Evolutionary conservation across 2,329 filamentous ascomycete species (phyloP).

Genomic region (Orbilia blumenaviensis): DNA sequence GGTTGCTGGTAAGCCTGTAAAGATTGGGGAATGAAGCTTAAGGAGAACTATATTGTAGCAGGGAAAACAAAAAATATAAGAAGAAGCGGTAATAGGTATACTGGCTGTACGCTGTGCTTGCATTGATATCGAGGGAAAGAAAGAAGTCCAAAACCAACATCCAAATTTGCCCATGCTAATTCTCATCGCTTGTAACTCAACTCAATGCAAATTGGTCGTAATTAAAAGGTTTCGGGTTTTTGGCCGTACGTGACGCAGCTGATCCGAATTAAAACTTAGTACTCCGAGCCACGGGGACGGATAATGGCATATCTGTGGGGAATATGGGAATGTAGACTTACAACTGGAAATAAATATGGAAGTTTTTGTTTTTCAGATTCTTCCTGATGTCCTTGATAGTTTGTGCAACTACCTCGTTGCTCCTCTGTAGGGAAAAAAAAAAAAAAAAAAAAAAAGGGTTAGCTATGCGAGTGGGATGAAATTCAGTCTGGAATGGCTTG

Average conservation of each 20-base stretch:
- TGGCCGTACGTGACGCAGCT: conserved; percentile 48
- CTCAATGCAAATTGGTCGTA: not conserved
- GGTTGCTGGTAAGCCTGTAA: not conserved
- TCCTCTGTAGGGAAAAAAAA: not conserved
- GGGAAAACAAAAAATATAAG: not conserved
- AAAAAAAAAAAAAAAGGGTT: too few relatives aligned
- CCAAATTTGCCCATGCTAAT: conserved; percentile 27
- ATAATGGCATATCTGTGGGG: not conserved
- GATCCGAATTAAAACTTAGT: conserved; percentile 1
- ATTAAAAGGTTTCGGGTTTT: conserved; percentile 30
- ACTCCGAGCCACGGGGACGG: not conserved
- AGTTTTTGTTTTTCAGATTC: conserved; percentile 42
- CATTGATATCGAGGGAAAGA: conserved; percentile 18
- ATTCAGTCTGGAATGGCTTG: not conserved
- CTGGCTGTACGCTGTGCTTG: conserved; percentile 18
- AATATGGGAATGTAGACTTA: not conserved
- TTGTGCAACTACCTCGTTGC: conserved; percentile 12
- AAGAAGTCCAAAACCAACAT: conserved; percentile 8
- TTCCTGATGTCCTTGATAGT: conserved; percentile 38
- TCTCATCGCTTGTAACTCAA: conserved; percentile 8
- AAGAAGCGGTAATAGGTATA: conserved; percentile 10
- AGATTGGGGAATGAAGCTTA: not conserved
- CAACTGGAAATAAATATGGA: conserved; percentile 52
- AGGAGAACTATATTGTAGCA: not conserved
- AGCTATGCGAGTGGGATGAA: not conserved